These are phyloP conservation scores for Polygonum aviculare DNA, from an alignment of 148 eudicot genomes.

Conservation along the genomic window DNA sequence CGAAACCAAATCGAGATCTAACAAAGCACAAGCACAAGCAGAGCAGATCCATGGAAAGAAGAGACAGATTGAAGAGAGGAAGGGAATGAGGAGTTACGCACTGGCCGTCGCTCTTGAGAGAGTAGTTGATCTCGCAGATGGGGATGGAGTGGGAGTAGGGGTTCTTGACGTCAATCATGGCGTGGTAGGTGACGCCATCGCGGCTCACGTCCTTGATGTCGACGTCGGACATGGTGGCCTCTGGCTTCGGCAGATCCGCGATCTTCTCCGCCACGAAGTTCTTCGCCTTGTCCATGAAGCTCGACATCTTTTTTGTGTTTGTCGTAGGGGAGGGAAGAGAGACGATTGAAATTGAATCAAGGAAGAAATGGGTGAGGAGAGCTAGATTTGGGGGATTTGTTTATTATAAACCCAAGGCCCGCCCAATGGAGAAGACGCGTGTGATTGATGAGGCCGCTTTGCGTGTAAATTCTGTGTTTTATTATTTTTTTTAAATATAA, in stretches of 20 bases:
- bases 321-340: background rate
- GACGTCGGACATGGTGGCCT: constrained; percentile 47
- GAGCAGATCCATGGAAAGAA: background rate
- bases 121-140: constrained; percentile 45
- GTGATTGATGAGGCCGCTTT: background rate
- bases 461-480: background rate
- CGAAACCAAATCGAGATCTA: background rate
- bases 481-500: background rate
- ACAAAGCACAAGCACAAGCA: background rate
- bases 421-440: background rate
- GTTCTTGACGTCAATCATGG: constrained; percentile 44
- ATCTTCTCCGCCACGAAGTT: constrained; percentile 46
- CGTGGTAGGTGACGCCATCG: constrained; percentile 41
- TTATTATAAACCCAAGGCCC: background rate
- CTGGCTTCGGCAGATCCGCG: constrained; percentile 43
- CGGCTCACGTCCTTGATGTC: constrained; percentile 36
- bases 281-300: constrained; percentile 46
- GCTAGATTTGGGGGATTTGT: background rate
- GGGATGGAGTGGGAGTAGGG: constrained; percentile 64
- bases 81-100: background rate
- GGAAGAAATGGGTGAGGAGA: too few relatives aligned
- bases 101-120: constrained; percentile 53
- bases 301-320: constrained; percentile 22
- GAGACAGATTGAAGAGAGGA: background rate
- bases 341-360: background rate